Evolutionary conservation across 768 basidiomycete species (phyloP).

Genomic region (Mycena galericulata): DNA sequence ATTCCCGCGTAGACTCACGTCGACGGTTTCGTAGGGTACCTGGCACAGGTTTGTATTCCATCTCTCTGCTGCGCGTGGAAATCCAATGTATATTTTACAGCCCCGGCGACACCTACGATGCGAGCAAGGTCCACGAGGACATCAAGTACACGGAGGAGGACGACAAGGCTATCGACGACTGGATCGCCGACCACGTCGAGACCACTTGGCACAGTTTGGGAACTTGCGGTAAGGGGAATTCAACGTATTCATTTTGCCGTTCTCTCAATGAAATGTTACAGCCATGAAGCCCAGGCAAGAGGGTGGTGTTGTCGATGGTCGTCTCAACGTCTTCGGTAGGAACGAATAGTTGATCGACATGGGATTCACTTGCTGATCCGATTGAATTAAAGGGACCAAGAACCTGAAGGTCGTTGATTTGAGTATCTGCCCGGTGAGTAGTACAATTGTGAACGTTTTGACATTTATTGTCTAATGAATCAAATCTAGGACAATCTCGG

Average conservation of each 20-base stretch:
- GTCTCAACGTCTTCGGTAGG: slow-evolving; percentile 69
- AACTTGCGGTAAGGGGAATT: slow-evolving; percentile 55
- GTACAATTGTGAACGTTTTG: slow-evolving; percentile 8
- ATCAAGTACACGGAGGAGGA: slow-evolving; percentile 76
- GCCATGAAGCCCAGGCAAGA: slow-evolving; percentile 78
- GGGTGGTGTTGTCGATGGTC: slow-evolving; percentile 74
- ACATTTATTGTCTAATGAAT: neutral
- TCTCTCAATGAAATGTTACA: slow-evolving; percentile 25
- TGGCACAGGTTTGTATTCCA: slow-evolving; percentile 59
- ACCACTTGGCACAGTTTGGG: slow-evolving; percentile 82
- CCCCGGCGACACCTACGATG: slow-evolving; percentile 65
- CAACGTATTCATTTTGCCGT: neutral
- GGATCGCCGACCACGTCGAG: slow-evolving; percentile 74
- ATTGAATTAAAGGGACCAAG: slow-evolving; percentile 55
- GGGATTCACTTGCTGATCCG: neutral
- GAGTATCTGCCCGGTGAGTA: slow-evolving; percentile 78
- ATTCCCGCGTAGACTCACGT: neutral
- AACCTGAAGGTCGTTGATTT: slow-evolving; percentile 78
- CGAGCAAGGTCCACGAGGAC: slow-evolving; percentile 70
- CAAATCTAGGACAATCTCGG: slow-evolving; percentile 70
- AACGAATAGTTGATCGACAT: neutral
- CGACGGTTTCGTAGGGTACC: slow-evolving; percentile 48
- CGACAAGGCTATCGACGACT: slow-evolving; percentile 76
- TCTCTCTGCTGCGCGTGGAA: too few relatives aligned
- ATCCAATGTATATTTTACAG: slow-evolving; percentile 32